Base-by-base conservation (phyloP, 805 yeast species). In the Candida incommunis region DNA sequence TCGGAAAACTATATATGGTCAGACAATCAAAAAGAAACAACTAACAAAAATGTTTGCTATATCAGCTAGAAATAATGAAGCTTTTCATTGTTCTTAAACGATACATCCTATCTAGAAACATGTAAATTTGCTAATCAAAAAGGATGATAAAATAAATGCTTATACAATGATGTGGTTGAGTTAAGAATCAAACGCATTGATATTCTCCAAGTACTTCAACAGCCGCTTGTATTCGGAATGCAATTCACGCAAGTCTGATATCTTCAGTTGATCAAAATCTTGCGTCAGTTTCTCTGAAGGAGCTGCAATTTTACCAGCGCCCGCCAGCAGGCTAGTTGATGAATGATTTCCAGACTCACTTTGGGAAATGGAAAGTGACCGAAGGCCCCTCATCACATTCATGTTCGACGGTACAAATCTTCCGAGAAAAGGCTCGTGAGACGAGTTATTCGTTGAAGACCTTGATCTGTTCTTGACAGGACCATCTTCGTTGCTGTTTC, bases 171-270 rank as follows among this genome's bases (percentile, higher is more conserved):
- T 25, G 13, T 9, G 20, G 13, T 11, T 11, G 7, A 11, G 37
- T 18, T 31, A 31, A 5, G 37, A 11, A 5, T 31, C 37, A n/a
- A 31, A 31, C n/a, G 37, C 37, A 16, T 31, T 31, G 37, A 31
- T 9, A 18, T 9, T 23, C 47, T 52, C 51, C 37, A 61, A 43
- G 45, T 54, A 52, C 26, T 49, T 50, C 3, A 63, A 68, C 27
- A 67, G 54, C 11, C 66, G 56, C 40, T 57, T 58, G 49, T 67
- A 67, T 45, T 67, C 71, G 3, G 50, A 45, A 37, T 63, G 56
- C 22, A 67, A 55, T 22, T 50, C 56, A 26, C 52, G 52, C 16
- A 67, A 55, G 20, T 67, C 70, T 1, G 56, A 54, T 16, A 64
- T 34, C n/a, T 60, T 60, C 20, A 67, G 52, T 22, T 54, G 45